These are phyloP conservation scores for Colletotrichum orchidophilum DNA, from an alignment of 2,329 filamentous ascomycete genomes.

Conservation along the genomic window DNA sequence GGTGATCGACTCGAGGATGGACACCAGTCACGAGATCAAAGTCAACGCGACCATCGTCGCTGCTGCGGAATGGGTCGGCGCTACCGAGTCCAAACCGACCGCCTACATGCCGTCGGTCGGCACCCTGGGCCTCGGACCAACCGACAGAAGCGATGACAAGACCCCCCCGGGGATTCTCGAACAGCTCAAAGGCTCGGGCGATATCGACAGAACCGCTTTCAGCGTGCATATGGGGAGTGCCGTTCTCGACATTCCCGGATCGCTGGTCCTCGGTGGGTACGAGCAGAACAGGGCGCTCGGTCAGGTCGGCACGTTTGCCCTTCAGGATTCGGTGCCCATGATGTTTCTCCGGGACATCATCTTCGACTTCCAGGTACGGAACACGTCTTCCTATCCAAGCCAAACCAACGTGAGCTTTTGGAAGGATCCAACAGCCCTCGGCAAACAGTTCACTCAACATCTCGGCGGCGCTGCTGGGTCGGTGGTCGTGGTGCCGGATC, in stretches of 20 bases:
- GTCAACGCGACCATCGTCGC: slow-evolving; percentile 12
- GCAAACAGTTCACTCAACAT: not conserved
- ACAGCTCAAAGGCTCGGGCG: slow-evolving; percentile 29
- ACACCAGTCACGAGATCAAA: not conserved
- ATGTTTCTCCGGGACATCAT: slow-evolving; percentile 35
- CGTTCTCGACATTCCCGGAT: slow-evolving; percentile 39
- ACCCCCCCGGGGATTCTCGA: slow-evolving; percentile 9
- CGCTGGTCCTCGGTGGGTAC: slow-evolving; percentile 46
- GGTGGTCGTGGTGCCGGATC: slow-evolving; percentile 34
- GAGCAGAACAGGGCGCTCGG: slow-evolving; percentile 44
- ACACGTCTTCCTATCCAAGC: slow-evolving; percentile 31
- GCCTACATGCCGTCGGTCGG: not conserved
- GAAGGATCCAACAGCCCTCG: slow-evolving; percentile 2
- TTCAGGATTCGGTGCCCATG: slow-evolving; percentile 22
- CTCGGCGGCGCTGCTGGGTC: slow-evolving; percentile 28
- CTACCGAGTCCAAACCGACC: not conserved
- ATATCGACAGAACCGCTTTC: slow-evolving; percentile 41
- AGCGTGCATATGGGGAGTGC: slow-evolving; percentile 46
- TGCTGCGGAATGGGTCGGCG: not conserved
- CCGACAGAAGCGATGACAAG: not conserved
- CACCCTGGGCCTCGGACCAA: not conserved
- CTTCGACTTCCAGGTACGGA: slow-evolving; percentile 37
- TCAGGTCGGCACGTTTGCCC: slow-evolving; percentile 36
- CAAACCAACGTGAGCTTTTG: slow-evolving; percentile 13
- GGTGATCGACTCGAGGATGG: not conserved